Base-by-base conservation (phyloP, 139 green algal species). In the Bryopsis sp. region DNA sequence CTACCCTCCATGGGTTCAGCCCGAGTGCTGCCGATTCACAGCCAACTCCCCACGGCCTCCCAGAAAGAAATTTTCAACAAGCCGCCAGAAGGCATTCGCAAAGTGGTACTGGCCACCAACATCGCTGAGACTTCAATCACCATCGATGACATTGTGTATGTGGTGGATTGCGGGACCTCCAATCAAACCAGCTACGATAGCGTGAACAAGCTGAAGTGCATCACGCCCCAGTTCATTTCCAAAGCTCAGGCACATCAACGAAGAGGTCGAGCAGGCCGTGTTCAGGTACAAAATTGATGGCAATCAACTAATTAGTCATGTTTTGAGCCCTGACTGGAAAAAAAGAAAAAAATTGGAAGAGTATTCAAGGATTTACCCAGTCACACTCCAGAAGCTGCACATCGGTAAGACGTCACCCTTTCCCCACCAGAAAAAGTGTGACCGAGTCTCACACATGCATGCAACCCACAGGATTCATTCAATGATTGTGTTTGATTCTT, bases 61-160 rank as follows among this genome's bases (percentile, higher is more conserved):
- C 82, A 90, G 81, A 61, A 74, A 3, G 58, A 74, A 2, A 80
- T 88, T 29, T 90, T 92, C 71, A 72, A 81, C 8, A 58, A 48
- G 2, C 35, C 71, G 22, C 67, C 68, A 2, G n/a, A 28, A 5
- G 76, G 74, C 3, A 29, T 67, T 22, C 46, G 48, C 22, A 81
- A 81, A 76, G 73, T 97, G 11, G 86, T 97, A 62, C 82, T 97
- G 39, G 79, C 90, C 5, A 97, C 90, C 39, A 96, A 96, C 79
- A 85, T 97, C 61, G 90, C 90, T 2, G 93, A 93, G 79, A 96
- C 85, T 4, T 89, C 79, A 4, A 86, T 95, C 68, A 93, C 87
- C 48, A 95, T 95, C 61, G 87, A 95, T 57, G 87, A 92, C 64
- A 75, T 90, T 7, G 76, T 71, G 2, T 86, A 74, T 36, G 72